A percentile compares a stretch with the other conserved stretches of the same genome.
Evolutionary conservation across 2,329 filamentous ascomycete genomes (phyloP).

Genomic region (Hymenoscyphus fructigenus): DNA sequence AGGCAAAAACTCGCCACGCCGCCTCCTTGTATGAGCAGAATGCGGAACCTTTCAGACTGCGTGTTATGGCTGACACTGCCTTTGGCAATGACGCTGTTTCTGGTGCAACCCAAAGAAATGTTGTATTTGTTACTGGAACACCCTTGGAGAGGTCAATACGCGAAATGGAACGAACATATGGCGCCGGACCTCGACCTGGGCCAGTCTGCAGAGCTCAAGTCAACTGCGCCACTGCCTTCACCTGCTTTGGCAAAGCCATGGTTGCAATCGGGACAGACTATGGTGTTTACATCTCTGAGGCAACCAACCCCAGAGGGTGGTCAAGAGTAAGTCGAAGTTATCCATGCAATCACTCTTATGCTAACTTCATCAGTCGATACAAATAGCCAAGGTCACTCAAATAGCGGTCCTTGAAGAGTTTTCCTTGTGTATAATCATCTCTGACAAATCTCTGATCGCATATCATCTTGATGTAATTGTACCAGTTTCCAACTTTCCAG

Average conservation of each 20-base stretch:
- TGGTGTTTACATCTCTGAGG: conserved; percentile 87
- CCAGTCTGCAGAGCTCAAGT: conserved; percentile 83
- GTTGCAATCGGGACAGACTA: conserved; percentile 94
- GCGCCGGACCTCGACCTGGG: conserved; percentile 65
- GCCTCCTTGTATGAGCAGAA: conserved; percentile 87
- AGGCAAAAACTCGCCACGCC: conserved; percentile 92
- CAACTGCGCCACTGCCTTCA: conserved; percentile 91
- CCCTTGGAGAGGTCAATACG: conserved; percentile 88
- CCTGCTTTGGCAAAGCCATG: conserved; percentile 78
- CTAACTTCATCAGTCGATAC: conserved; percentile 62
- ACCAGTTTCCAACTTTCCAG: conserved; percentile 60
- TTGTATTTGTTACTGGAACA: conserved; percentile 82
- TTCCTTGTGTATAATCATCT: conserved; percentile 84
- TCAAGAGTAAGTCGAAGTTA: conserved; percentile 63
- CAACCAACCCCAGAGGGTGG: conserved; percentile 89
- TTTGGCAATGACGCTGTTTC: conserved; percentile 75
- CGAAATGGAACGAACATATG: conserved; percentile 80
- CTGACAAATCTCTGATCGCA: conserved; percentile 87
- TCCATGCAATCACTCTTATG: not conserved
- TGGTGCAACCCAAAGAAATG: conserved; percentile 56
- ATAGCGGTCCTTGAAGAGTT: conserved; percentile 95
- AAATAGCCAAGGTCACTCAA: conserved; percentile 74
- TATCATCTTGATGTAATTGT: conserved; percentile 88
- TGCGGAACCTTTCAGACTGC: conserved; percentile 89
- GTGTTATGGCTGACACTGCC: conserved; percentile 87